These are phyloP conservation scores for Penicillium sumatraense DNA, from an alignment of 2,329 filamentous ascomycete species.

Conservation along the genomic window DNA sequence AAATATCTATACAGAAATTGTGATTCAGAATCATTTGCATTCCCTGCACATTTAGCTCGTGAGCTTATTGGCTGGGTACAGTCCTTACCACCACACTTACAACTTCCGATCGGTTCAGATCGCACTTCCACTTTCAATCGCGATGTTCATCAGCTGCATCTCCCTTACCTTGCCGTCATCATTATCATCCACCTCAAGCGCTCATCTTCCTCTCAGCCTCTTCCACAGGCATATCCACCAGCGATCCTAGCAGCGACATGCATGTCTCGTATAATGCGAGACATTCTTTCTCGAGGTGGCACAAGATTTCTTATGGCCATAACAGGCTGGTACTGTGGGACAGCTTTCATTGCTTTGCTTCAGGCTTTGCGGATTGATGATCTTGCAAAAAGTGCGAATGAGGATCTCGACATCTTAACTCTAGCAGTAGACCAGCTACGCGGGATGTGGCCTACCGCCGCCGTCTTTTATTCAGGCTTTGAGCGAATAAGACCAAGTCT, in stretches of 20 bases:
- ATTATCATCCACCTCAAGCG: constrained; percentile 38
- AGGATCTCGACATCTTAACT: constrained; percentile 39
- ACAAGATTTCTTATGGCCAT: constrained; percentile 50
- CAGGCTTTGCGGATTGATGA: constrained; percentile 43
- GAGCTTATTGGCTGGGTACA: constrained; percentile 44
- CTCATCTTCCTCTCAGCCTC: constrained; percentile 42
- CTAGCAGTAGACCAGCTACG: constrained; percentile 39
- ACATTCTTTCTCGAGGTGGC: constrained; percentile 45
- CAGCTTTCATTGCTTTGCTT: constrained; percentile 47
- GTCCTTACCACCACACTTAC: constrained; percentile 38
- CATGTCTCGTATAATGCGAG: constrained; percentile 44
- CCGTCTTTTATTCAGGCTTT: constrained; percentile 36
- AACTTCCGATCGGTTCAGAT: constrained; percentile 32
- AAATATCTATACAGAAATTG: constrained; percentile 40
- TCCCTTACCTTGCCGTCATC: constrained; percentile 49
- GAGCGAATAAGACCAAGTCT: constrained; percentile 26
- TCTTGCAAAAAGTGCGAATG: constrained; percentile 36
- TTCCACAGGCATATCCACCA: constrained; percentile 43
- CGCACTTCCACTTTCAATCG: constrained; percentile 42
- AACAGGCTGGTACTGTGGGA: constrained; percentile 50
- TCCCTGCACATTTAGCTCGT: constrained; percentile 33
- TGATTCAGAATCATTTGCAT: constrained; percentile 12
- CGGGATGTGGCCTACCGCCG: constrained; percentile 43
- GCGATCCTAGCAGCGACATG: constrained; percentile 47
- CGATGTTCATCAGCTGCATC: constrained; percentile 49